A percentile compares a stretch with the other conserved stretches of the same genome.
Conservation (phyloP, 2,329 filamentous ascomycete genomes). For the Fusarium xylarioides region DNA sequence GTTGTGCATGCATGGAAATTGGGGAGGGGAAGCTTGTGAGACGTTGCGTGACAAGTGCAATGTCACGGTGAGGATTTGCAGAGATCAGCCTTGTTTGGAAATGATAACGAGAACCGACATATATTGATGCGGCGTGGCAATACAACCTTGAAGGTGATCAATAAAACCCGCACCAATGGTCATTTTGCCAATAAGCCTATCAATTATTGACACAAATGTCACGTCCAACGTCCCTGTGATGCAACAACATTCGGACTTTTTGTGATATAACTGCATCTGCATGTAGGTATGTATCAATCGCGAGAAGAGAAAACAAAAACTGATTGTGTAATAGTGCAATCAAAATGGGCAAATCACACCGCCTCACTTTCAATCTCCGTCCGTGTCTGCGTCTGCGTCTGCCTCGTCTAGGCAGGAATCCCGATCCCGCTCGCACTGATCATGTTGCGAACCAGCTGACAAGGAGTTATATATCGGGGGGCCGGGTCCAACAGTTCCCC, state of each 20-base stretch:
- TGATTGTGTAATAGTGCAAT: constrained; percentile 17
- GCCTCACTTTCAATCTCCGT: constrained; percentile 11
- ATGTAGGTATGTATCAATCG: constrained; percentile 7
- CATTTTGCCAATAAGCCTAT: background rate
- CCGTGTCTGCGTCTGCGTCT: background rate
- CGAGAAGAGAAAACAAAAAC: background rate
- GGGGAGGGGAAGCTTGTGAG: background rate
- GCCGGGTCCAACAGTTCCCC: constrained; percentile 2
- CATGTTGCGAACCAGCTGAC: constrained; percentile 33
- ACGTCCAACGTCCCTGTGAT: background rate
- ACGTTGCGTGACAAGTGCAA: background rate
- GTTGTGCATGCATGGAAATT: background rate
- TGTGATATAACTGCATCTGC: background rate
- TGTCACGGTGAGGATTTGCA: background rate
- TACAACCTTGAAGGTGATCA: background rate
- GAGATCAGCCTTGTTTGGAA: background rate
- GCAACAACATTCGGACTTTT: background rate
- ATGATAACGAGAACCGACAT: background rate
- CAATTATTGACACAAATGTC: background rate
- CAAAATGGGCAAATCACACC: constrained; percentile 21
- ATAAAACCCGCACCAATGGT: background rate
- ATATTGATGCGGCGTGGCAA: background rate
- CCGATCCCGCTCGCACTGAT: constrained; percentile 4
- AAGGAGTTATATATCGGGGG: constrained; percentile 20
- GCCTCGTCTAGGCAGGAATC: constrained; percentile 30